Conservation (phyloP, 805 yeast species). For the Candida boidinii region DNA sequence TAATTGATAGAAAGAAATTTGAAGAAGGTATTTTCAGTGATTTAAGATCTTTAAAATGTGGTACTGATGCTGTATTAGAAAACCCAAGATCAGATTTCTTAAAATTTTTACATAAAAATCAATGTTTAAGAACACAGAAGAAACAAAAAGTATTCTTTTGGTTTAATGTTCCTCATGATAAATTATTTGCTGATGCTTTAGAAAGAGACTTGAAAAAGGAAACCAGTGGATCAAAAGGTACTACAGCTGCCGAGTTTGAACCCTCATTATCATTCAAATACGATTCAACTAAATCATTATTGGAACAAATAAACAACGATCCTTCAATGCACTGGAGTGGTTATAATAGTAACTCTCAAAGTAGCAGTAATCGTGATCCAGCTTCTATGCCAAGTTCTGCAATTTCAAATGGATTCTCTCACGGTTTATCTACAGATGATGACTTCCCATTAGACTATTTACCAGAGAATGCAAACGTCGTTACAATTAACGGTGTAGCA, state of each 20-base stretch:
- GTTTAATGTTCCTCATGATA: conserved; percentile 93
- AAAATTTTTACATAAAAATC: conserved; percentile 75
- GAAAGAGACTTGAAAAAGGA: conserved; percentile 89
- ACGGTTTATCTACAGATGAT: no score
- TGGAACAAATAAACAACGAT: conserved; percentile 44
- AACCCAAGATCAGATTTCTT: conserved; percentile 79
- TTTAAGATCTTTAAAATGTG: conserved; percentile 76
- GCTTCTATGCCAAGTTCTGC: not conserved
- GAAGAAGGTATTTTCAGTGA: conserved; percentile 96
- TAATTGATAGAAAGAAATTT: conserved; percentile 83
- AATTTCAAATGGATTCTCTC: not conserved
- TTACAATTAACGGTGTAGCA: conserved; percentile 1
- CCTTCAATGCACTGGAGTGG: no score
- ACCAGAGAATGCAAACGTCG: conserved; percentile 7
- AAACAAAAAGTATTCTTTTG: conserved; percentile 95
- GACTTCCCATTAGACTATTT: conserved; percentile 70
- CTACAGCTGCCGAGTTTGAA: conserved; percentile 65
- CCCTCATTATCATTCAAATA: conserved; percentile 75
- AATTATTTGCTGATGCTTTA: conserved; percentile 84
- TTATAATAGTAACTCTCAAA: conserved; percentile 3
- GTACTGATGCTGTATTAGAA: conserved; percentile 80
- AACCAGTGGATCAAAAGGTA: conserved; percentile 45
- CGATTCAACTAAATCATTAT: conserved; percentile 42
- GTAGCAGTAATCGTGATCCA: not conserved
- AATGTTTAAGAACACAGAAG: conserved; percentile 88